Evolutionary conservation across 305 asterid genomes (phyloP), one percentile per base, ranked within the genome.

Genomic region (Ilex paraguariensis): DNA sequence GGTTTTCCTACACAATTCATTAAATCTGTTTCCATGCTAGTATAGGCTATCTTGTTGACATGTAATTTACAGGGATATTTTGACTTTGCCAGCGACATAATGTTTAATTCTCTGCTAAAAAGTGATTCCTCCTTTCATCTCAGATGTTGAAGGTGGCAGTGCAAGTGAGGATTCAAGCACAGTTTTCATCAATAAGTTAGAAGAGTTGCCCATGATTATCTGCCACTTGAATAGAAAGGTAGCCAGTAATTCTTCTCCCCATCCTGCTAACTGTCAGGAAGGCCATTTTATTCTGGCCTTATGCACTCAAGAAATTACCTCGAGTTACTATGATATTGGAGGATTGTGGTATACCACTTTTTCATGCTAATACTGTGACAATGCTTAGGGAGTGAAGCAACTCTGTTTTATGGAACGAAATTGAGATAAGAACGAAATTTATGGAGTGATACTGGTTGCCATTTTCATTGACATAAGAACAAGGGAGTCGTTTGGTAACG

Each of bases 171-270:
- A 44, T 70, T 66, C 85, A 58, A 74, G 71, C 73, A 64, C 68
- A 50, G 51, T 79, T 70, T 42, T 62, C 69, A 79, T 89, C 69
- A 63, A 67, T 65, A 82, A 79, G 63, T 85, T 92, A 74, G 91
- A 92, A 79, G 95, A 89, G 77, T 70, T 90, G 73, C 98, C 82
- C 72, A 65, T 85, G 75, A 56, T 77, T 67, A 75, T 92, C 72
- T 85, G 94, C 82, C 73, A 57, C 70, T 74, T 85, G 73, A 80
- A 84, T 69, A 90, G 79, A 73, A 77, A 82, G 95, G 98, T 84
- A 74, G 40, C 61, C 8, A 7, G 7, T 36, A 36, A 36, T 36
- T 8, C 7, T 36, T 36, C 7, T 36, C 42, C 42, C 42, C 9
- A 36, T 4, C 42, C 0, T 36, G 28, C 28, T 21, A 21, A 21